Conservation (phyloP, 1,139 yeast genomes). For the Diutina sp. region DNA sequence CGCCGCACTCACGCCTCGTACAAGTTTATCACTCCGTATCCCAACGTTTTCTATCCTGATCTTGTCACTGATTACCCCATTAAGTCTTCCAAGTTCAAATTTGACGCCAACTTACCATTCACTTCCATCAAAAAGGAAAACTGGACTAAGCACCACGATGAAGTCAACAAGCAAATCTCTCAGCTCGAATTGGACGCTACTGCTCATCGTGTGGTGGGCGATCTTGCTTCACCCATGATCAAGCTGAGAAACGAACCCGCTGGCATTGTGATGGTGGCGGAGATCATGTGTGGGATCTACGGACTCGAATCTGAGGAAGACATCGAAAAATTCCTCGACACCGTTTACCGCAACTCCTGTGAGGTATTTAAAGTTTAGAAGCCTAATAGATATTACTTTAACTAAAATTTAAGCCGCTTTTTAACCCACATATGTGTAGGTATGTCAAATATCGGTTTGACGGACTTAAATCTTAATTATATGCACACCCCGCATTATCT, state of each 20-base stretch:
- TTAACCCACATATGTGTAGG: not conserved
- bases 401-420: not conserved
- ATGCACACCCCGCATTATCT: not conserved
- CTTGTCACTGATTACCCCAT: not conserved
- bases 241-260: constrained; percentile 91
- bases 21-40: constrained; percentile 38
- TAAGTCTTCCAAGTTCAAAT: constrained; percentile 9
- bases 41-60: constrained; percentile 43
- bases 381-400: not conserved
- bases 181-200: constrained; percentile 5
- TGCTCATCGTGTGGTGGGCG: constrained; percentile 11
- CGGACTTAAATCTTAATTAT: not conserved
- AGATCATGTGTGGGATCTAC: constrained; percentile 50
- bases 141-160: constrained; percentile 16
- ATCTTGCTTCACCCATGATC: constrained; percentile 41
- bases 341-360: constrained; percentile 54
- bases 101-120: constrained; percentile 43
- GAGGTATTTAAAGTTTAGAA: constrained; percentile 27
- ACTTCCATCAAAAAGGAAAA: constrained; percentile 58
- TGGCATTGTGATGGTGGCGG: constrained; percentile 67
- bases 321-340: constrained; percentile 40
- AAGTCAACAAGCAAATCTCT: not conserved
- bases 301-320: constrained; percentile 24
- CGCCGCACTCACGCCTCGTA: constrained; percentile 72
- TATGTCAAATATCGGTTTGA: not conserved